Conservation (phyloP, 371 early-diverging fungal species). For the Cladochytrium tenue region DNA sequence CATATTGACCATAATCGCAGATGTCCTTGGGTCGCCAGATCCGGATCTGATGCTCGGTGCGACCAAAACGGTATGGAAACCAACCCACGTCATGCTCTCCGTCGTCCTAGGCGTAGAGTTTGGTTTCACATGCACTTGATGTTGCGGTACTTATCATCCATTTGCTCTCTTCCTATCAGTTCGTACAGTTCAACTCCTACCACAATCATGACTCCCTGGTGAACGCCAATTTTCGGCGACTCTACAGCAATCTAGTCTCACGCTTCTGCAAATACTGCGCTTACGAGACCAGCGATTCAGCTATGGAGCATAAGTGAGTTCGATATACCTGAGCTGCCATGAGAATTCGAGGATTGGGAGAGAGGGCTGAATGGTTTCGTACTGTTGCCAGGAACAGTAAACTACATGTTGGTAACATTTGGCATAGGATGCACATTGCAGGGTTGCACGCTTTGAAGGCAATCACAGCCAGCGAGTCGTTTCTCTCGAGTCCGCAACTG, state of each 20-base stretch:
- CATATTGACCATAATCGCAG: conserved; percentile 62
- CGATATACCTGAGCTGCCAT: not conserved
- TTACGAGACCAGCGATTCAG: conserved; percentile 40
- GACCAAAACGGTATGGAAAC: conserved; percentile 54
- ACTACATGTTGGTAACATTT: not conserved
- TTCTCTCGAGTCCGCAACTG: conserved; percentile 23
- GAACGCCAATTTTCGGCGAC: conserved; percentile 64
- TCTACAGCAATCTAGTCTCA: conserved; percentile 61
- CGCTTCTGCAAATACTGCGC: conserved; percentile 65
- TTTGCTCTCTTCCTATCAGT: conserved; percentile 42
- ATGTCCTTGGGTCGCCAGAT: conserved; percentile 53
- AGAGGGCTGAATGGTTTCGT: too few relatives aligned
- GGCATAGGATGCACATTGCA: conserved; percentile 34
- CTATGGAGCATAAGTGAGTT: conserved; percentile 45
- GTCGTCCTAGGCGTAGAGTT: not conserved
- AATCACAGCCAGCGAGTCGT: conserved; percentile 32
- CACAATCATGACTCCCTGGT: conserved; percentile 68
- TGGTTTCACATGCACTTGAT: not conserved
- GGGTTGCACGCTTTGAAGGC: conserved; percentile 44
- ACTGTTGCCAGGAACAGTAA: not conserved
- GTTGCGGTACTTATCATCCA: not conserved
- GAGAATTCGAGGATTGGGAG: too few relatives aligned
- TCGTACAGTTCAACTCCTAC: conserved; percentile 67
- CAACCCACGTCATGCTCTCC: not conserved
- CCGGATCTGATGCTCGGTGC: conserved; percentile 51